Base-by-base conservation (phyloP, 1,284 basidiomycete genomes). In the Pascua sp. region DNA sequence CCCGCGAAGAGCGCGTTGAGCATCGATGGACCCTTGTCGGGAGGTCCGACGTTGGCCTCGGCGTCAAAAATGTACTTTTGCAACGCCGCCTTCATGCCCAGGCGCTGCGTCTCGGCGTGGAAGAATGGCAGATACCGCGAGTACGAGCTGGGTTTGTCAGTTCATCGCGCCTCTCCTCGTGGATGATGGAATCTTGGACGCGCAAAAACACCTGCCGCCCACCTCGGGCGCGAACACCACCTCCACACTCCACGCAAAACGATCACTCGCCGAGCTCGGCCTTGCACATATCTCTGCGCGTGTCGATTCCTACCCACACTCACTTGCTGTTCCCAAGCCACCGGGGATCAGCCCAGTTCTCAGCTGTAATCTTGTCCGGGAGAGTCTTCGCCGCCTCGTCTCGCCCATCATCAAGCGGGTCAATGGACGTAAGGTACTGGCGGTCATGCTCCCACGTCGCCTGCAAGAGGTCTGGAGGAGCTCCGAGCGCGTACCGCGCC, bases 401-500 rank as follows among this genome's bases (percentile, higher is more conserved):
- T 32, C 66, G 59, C 15, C 68, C 65, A 15, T 68, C 70, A 17
- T 78, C 78, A 18, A 77, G 76, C 0, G 79, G 69, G 53, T 80
- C 71, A 36, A 85, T 80, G 0, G 82, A 80, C 2, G 81, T 76
- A 57, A 83, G 80, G 8, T 65, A 55, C 7, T 8, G 18, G n/a
- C 63, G 55, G 42, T 73, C 71, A 17, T 64, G 54, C 36, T 57
- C 60, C 65, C 67, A 73, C 36, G 64, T 66, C 11, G 81, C 79
- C 59, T 83, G 77, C 42, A 88, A 62, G 11, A 85, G 75, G 15
- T 77, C 73, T 0, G 81, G 67, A 1, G 83, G 66, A 0, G 85
- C 85, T 1, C 86, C 86, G 17, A 88, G 72, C 57, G 87, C 83
- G 63, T 87, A 88, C 53, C 69, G 85, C 82, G 61, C 84, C 0